These are phyloP conservation scores for Mrakiaceae sp. DNA, from an alignment of 1,284 basidiomycete species.

Conservation along the genomic window DNA sequence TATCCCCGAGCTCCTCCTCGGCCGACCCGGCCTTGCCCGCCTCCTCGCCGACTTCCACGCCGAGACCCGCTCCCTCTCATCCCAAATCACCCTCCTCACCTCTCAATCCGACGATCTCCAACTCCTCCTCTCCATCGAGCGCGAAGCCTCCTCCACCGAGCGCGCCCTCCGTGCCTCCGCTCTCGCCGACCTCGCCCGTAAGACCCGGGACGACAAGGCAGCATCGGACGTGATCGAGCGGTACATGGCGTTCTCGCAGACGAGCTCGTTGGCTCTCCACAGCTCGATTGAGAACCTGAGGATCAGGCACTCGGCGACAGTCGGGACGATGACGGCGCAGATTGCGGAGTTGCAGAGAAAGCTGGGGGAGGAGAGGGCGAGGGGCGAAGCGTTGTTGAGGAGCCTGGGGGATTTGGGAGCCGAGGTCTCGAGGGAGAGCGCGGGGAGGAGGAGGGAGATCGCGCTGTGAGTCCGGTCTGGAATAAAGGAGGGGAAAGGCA, in stretches of 20 bases:
- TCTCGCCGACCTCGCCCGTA: conserved; percentile 45
- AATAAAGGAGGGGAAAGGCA: no score
- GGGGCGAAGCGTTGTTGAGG: conserved; percentile 36
- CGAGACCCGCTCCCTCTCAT: conserved; percentile 16
- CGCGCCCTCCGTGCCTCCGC: no score
- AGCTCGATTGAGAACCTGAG: conserved; percentile 45
- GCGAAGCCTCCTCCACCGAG: no score
- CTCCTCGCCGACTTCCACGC: conserved; percentile 32
- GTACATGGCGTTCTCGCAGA: conserved; percentile 84
- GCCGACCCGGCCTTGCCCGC: conserved; percentile 32
- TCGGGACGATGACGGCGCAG: conserved; percentile 49
- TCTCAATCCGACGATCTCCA: no score
- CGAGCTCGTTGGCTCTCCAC: conserved; percentile 59
- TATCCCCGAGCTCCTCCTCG: conserved; percentile 32
- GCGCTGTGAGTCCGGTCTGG: conserved; percentile 1
- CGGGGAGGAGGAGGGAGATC: conserved; percentile 13
- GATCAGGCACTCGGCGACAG: conserved; percentile 51
- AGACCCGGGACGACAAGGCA: conserved; percentile 56
- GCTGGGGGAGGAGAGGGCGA: conserved; percentile 53
- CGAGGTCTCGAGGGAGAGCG: conserved; percentile 10
- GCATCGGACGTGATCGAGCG: conserved; percentile 75
- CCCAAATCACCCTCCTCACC: no score
- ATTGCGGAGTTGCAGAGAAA: conserved; percentile 53
- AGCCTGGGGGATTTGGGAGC: conserved; percentile 7
- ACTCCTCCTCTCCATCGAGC: no score